Percentiles rank a stretch among this genome's conserved stretches.
Conservation (phyloP, 345 rosid species). For the Citrus inodora region DNA sequence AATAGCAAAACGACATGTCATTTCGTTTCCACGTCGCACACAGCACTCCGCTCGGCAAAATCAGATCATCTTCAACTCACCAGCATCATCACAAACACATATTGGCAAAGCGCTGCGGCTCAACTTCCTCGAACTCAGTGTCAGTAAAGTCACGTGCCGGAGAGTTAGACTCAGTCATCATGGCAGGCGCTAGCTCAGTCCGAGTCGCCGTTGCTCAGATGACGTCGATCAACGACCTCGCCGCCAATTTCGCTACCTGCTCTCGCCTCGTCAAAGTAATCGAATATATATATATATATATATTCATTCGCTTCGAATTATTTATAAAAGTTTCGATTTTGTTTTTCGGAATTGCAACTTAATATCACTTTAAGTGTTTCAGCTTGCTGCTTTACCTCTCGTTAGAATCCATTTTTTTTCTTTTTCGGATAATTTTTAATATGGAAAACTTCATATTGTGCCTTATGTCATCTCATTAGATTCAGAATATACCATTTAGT, state of each 20-base stretch:
- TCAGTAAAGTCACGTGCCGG: slow-evolving; percentile 21
- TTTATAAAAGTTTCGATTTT: neutral
- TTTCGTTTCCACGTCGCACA: neutral
- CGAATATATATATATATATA: too few species aligned
- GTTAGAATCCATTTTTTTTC: neutral
- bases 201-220: slow-evolving; percentile 97
- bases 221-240: slow-evolving; percentile 84
- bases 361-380: neutral
- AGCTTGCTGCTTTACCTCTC: neutral
- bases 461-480: neutral
- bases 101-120: neutral
- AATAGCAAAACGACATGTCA: neutral
- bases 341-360: neutral
- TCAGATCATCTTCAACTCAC: neutral
- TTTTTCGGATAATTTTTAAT: neutral
- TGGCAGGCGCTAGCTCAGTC: slow-evolving; percentile 49
- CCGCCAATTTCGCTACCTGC: slow-evolving; percentile 81
- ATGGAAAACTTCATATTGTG: neutral
- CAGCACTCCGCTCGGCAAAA: neutral
- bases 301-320: neutral
- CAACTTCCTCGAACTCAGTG: neutral
- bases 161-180: slow-evolving; percentile 26
- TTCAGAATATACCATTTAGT: too few species aligned
- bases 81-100: neutral
- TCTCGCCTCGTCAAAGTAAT: slow-evolving; percentile 78